Percentiles rank a stretch among this genome's conserved stretches.
phyloP scores from a whole-genome alignment of 2,329 filamentous ascomycete genomes.

The Aspergillus ochraceus region DNA sequence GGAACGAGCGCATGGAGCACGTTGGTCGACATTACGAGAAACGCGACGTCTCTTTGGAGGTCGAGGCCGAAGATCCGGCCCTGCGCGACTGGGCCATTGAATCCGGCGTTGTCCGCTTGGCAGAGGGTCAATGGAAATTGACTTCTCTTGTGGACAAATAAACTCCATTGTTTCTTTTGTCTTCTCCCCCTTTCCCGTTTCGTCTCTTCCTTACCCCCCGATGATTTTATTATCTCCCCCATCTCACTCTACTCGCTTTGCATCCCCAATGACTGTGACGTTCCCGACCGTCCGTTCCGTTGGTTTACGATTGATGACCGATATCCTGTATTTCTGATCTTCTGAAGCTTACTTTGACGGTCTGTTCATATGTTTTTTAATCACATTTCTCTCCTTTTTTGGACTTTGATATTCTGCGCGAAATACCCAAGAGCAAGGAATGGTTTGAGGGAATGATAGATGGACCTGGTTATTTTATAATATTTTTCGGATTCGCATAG shows the following conservation, averaged over 20 bases:
- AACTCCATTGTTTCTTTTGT: conserved; percentile 30
- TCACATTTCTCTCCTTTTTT: background rate
- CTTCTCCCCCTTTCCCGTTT: background rate
- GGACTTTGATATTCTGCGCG: background rate
- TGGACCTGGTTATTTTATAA: background rate
- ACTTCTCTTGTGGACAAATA: conserved; percentile 16
- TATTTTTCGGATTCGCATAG: background rate
- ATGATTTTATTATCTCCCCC: background rate
- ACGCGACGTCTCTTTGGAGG: conserved; percentile 28
- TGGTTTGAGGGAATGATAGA: background rate
- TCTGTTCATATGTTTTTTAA: background rate
- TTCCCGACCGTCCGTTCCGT: background rate
- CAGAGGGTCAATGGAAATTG: conserved; percentile 23
- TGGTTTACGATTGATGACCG: background rate
- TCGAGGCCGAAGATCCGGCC: conserved; percentile 41
- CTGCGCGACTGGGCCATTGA: conserved; percentile 41
- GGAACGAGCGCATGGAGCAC: conserved; percentile 87
- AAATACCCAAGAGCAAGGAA: background rate
- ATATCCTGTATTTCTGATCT: conserved; percentile 3
- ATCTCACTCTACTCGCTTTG: background rate
- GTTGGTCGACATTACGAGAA: conserved; percentile 79
- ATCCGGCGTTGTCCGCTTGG: conserved; percentile 31
- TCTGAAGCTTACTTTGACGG: background rate
- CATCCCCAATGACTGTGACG: background rate
- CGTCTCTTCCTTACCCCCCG: background rate